phyloP scores from a whole-genome alignment of 2,329 filamentous ascomycete genomes.

The Aschersonia sp. region DNA sequence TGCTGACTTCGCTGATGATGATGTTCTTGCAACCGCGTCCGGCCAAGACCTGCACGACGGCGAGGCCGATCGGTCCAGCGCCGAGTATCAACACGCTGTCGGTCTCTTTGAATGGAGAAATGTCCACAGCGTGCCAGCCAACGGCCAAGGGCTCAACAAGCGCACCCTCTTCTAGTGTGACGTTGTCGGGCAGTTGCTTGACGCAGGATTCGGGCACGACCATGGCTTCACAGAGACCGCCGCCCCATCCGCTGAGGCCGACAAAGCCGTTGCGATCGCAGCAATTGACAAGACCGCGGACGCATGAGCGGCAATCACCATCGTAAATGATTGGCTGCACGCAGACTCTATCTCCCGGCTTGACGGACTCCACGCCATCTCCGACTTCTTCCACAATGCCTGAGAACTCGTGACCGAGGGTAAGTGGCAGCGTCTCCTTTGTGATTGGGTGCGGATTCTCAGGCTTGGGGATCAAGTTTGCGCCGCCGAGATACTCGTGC shows the following conservation, averaged over 20 bases:
- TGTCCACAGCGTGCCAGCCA: conserved; percentile 28
- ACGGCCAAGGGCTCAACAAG: conserved; percentile 38
- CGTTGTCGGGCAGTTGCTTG: conserved; percentile 33
- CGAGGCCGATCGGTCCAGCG: conserved; percentile 33
- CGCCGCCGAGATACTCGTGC: conserved; percentile 17
- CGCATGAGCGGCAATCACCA: conserved; percentile 39
- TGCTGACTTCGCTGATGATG: conserved; percentile 30
- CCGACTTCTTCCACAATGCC: conserved; percentile 47
- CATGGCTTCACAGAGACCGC: conserved; percentile 39
- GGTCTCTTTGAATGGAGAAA: conserved; percentile 22
- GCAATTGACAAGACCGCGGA: conserved; percentile 36
- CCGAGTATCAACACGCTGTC: conserved; percentile 33
- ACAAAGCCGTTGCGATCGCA: conserved; percentile 31
- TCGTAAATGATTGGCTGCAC: conserved; percentile 47
- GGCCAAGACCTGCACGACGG: conserved; percentile 28
- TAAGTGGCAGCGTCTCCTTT: conserved; percentile 40
- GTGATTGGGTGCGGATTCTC: conserved; percentile 40
- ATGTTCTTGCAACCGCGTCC: conserved; percentile 32
- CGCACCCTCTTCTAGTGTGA: conserved; percentile 35
- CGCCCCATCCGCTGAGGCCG: conserved; percentile 27
- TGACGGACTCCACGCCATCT: conserved; percentile 26
- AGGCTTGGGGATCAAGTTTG: conserved; percentile 25
- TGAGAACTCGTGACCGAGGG: conserved; percentile 51
- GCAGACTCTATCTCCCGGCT: conserved; percentile 40
- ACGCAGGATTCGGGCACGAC: conserved; percentile 33